Evolutionary conservation across 2,329 filamentous ascomycete species (phyloP).

Genomic region (Cordyceps militaris): DNA sequence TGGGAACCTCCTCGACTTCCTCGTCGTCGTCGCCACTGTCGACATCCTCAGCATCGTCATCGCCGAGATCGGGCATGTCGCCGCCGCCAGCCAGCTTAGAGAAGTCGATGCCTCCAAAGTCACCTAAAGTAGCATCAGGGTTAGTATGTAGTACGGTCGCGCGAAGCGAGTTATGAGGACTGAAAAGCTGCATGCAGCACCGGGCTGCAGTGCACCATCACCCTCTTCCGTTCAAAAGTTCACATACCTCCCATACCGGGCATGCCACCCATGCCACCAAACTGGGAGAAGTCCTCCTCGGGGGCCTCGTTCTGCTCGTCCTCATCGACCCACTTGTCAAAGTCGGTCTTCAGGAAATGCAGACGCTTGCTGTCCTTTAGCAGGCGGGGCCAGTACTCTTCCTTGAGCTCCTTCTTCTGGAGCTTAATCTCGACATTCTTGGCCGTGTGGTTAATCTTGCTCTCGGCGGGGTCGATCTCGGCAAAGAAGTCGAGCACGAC

Average conservation of each 20-base stretch:
- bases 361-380: conserved; percentile 84
- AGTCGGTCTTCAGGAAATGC: conserved; percentile 97
- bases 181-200: not conserved
- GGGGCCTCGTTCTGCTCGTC: conserved; percentile 91
- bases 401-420: conserved; percentile 92
- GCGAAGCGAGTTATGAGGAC: not conserved
- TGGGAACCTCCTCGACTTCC: conserved; percentile 46
- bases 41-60: conserved; percentile 41
- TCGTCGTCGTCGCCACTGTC: conserved; percentile 52
- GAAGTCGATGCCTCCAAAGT: conserved; percentile 79
- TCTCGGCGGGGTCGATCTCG: conserved; percentile 81
- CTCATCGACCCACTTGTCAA: conserved; percentile 99
- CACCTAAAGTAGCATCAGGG: conserved; percentile 32
- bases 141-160: not conserved
- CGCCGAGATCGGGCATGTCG: conserved; percentile 32
- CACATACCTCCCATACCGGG: conserved; percentile 51
- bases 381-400: conserved; percentile 92
- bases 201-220: not conserved
- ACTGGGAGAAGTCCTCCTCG: conserved; percentile 71
- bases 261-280: conserved; percentile 58
- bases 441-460: conserved; percentile 80
- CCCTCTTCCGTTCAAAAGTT: not conserved
- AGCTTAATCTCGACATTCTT: conserved; percentile 87
- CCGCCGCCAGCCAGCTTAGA: conserved; percentile 66
- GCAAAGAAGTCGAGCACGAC: conserved; percentile 81